Percentiles rank a stretch among this genome's conserved stretches.
Conservation (phyloP, 2,329 filamentous ascomycete genomes). For the Hypoxylon sp. region DNA sequence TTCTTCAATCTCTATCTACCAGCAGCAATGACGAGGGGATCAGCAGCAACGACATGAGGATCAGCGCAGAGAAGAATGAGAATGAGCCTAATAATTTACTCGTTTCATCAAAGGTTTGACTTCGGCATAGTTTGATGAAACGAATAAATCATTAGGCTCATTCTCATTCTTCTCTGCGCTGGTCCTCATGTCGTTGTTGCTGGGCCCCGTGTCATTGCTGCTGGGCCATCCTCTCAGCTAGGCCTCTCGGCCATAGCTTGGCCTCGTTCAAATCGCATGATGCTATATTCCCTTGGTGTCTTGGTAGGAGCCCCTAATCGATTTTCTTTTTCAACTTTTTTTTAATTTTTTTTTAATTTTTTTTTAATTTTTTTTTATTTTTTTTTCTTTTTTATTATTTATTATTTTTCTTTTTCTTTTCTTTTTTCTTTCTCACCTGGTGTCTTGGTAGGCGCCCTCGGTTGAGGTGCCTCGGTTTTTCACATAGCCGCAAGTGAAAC, state of each 20-base stretch:
- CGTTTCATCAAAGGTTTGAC: not conserved
- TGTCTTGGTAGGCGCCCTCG: slow-evolving; percentile 29
- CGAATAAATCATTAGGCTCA: not conserved
- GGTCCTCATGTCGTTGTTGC: slow-evolving; percentile 54
- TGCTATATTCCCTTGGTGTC: slow-evolving; percentile 91
- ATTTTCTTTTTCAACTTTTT: no score
- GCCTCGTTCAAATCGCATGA: slow-evolving; percentile 89
- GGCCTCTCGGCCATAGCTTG: slow-evolving; percentile 72
- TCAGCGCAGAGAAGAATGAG: slow-evolving; percentile 62
- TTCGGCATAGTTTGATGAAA: not conserved
- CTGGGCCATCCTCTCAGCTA: slow-evolving; percentile 72
- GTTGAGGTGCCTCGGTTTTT: slow-evolving; percentile 76
- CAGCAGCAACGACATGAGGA: slow-evolving; percentile 51
- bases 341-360: no score
- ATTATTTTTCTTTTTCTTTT: no score
- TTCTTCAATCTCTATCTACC: not conserved
- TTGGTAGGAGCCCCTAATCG: slow-evolving; percentile 66
- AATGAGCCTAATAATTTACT: not conserved
- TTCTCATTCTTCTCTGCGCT: slow-evolving; percentile 60
- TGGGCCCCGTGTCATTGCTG: slow-evolving; percentile 64
- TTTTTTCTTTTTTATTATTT: no score
- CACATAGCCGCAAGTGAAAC: slow-evolving; percentile 83
- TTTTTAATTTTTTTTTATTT: no score
- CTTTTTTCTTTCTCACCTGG: no score
- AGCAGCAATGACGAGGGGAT: slow-evolving; percentile 63